A percentile compares a stretch with the other conserved stretches of the same genome.
Evolutionary conservation across 208 protist species (phyloP).

Genomic region (Crithidia sp.): DNA sequence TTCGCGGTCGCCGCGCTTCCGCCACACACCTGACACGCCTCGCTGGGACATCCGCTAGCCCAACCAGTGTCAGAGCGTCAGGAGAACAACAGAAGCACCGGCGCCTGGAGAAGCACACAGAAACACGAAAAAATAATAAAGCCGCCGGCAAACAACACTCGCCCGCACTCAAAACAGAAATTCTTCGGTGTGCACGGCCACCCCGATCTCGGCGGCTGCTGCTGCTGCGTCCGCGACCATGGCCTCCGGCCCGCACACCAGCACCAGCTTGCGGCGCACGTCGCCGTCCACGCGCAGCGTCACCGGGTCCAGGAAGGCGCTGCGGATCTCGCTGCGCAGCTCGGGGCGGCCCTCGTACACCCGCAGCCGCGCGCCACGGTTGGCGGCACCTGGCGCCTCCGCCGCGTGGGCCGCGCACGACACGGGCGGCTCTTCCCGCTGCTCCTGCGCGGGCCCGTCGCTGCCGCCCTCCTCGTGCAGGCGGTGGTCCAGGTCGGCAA

Average conservation of each 20-base stretch:
- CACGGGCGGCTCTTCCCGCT: not conserved
- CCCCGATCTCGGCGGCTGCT: constrained; percentile 19
- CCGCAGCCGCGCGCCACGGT: not conserved
- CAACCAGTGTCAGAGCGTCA: too few relatives aligned
- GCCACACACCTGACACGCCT: too few relatives aligned
- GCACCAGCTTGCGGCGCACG: constrained; percentile 31
- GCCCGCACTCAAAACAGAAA: constrained; percentile 24
- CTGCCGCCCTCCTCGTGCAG: not conserved
- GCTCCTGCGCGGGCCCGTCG: not conserved
- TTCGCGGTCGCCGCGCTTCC: too few relatives aligned
- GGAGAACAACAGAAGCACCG: too few relatives aligned
- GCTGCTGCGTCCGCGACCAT: constrained; percentile 29
- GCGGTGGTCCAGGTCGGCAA: not conserved
- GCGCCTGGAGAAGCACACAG: too few relatives aligned
- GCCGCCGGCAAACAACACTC: too few relatives aligned
- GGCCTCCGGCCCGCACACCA: constrained; percentile 41
- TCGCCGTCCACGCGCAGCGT: constrained; percentile 9
- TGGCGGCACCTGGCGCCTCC: not conserved
- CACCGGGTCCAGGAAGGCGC: not conserved
- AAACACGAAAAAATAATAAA: too few relatives aligned
- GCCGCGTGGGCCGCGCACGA: too few relatives aligned
- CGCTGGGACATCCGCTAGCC: too few relatives aligned
- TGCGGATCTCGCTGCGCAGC: constrained; percentile 12
- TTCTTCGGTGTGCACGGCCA: constrained; percentile 36
- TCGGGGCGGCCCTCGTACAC: constrained; percentile 23